Evolutionary conservation across 257 asterid genomes (phyloP).

Genomic region (Penstemon barbatus): DNA sequence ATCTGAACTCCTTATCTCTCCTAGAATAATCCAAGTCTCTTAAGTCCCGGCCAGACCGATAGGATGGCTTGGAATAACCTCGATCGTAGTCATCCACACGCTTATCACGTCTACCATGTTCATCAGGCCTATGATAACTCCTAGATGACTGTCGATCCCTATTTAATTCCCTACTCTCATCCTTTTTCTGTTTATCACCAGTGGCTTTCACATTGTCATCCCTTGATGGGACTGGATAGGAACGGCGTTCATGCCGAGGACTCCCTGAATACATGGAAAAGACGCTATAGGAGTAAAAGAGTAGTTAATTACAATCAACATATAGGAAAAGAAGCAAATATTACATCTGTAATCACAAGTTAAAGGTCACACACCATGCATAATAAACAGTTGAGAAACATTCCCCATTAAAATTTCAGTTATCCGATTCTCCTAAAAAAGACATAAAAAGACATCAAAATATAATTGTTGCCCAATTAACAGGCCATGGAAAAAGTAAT

Average conservation of each 20-base stretch:
- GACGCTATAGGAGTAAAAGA: slow-evolving; percentile 45
- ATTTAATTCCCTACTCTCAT: slow-evolving; percentile 45
- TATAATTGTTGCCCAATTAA: background rate
- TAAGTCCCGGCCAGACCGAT: slow-evolving; percentile 60
- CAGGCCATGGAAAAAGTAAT: background rate
- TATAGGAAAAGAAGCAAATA: slow-evolving; percentile 10
- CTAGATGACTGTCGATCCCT: slow-evolving; percentile 57
- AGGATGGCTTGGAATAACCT: slow-evolving; percentile 58
- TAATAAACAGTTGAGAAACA: slow-evolving; percentile 10
- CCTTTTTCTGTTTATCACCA: slow-evolving; percentile 52
- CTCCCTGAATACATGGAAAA: slow-evolving; percentile 65
- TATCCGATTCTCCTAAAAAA: background rate
- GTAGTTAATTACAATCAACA: slow-evolving; percentile 36
- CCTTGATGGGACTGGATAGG: slow-evolving; percentile 55
- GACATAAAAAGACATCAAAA: background rate
- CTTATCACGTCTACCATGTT: slow-evolving; percentile 56
- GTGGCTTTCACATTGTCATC: slow-evolving; percentile 41
- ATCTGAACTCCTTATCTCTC: slow-evolving; percentile 51
- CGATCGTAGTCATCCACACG: slow-evolving; percentile 62
- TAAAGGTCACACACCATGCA: slow-evolving; percentile 1
- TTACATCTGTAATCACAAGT: slow-evolving; percentile 1
- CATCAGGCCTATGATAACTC: slow-evolving; percentile 53
- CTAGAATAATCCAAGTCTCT: slow-evolving; percentile 45
- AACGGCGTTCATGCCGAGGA: slow-evolving; percentile 49
- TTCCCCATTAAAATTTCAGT: background rate